Evolutionary conservation across 805 yeast genomes (phyloP).

Genomic region (Myxozyma geophila): DNA sequence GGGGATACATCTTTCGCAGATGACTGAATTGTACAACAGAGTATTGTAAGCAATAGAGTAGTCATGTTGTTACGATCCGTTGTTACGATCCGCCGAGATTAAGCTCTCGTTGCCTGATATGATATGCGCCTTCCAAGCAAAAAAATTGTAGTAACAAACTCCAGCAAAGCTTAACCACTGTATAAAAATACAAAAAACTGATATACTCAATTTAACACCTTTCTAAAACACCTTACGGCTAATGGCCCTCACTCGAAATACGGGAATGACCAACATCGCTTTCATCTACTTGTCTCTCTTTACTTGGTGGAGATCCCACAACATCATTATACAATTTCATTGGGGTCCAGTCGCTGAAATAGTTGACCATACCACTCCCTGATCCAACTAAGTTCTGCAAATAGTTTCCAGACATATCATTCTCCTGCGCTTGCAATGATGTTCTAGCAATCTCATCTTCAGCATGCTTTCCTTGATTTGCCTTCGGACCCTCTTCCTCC

Average conservation of each 20-base stretch:
- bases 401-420: conserved; percentile 8
- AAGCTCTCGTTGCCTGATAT: conserved; percentile 40
- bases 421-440: not conserved
- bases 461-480: not conserved
- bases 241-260: not conserved
- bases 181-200: not conserved
- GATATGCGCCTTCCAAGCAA: too few relatives aligned
- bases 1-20: conserved; percentile 55
- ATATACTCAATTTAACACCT: too few relatives aligned
- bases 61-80: conserved; percentile 61
- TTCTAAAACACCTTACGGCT: too few relatives aligned
- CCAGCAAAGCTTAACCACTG: not conserved
- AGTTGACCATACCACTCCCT: conserved; percentile 13
- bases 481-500: conserved; percentile 12
- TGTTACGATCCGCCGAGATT: conserved; percentile 59
- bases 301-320: not conserved
- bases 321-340: conserved; percentile 21
- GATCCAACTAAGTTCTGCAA: conserved; percentile 10
- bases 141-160: too few relatives aligned
- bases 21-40: conserved; percentile 55
- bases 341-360: conserved; percentile 32
- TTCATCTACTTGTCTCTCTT: not conserved
- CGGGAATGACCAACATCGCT: not conserved
- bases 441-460: conserved; percentile 2
- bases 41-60: conserved; percentile 58